Evolutionary conservation across 176 grass and related monocot genomes (phyloP), one percentile per base, ranked within the genome.

Genomic region (Hsuehochloa calcarea): DNA sequence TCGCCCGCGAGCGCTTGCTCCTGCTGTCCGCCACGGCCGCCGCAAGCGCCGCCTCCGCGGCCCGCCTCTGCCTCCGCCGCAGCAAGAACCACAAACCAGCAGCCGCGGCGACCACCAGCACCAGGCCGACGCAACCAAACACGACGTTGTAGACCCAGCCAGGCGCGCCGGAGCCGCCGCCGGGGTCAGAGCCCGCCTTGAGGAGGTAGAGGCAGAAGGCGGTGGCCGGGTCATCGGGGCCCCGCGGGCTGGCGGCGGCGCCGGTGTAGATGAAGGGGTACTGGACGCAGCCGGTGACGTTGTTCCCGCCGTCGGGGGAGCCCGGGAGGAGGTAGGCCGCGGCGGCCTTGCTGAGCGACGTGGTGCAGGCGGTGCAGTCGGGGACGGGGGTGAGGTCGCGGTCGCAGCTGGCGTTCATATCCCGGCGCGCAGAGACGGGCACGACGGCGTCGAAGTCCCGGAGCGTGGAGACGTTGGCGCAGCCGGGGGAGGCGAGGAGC

Each of bases 261-360:
- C 89, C 91, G 11, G 91, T 81, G 56, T 98, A 98, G 69, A 95
- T 98, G 83, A 80, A 85, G 27, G 93, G 86, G 74, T 98, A 95
- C 67, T 63, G 80, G 50, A 77, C 29, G 87, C 93, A 94, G 41
- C 91, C 84, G 40, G 89, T 90, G 91, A 94, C 78, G 78, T 92
- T 90, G 61, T 73, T 84, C 2, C 68, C 85, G 5, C 68, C 19
- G 56, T 38, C 25, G 26, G 60, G 17, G 45, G 87, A 75, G 15
- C 77, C 77, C 1, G 87, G 26, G 0, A 86, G 78, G 72, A 98
- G 91, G 72, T 94, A 95, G 8, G 83, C 66, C 2, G 93, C 87
- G 50, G 89, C 92, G 74, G 91, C 37, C 71, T 75, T 76, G 81
- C 78, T 89, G 60, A 95, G 93, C 37, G 85, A 83, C 69, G 85